A percentile compares a stretch with the other conserved stretches of the same genome.
Evolutionary conservation across 257 asterid species (phyloP).

Genomic region (Capsicum pubescens): DNA sequence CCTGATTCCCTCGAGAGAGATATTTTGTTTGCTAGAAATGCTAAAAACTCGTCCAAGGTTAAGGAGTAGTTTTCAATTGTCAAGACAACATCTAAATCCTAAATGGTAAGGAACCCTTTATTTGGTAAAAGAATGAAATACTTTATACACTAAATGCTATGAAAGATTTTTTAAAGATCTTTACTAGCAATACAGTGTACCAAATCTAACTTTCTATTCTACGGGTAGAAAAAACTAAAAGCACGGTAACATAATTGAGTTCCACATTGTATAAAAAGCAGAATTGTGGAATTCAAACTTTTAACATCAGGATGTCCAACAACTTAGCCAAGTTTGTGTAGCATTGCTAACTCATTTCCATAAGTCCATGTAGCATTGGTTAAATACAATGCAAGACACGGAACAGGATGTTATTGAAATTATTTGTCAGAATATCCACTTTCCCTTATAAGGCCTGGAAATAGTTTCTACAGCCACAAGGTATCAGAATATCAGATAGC

Average conservation of each 20-base stretch:
- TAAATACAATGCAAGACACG: background rate
- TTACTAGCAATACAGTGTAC: background rate
- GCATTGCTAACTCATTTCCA: background rate
- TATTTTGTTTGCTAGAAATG: background rate
- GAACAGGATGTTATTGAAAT: slow-evolving; percentile 9
- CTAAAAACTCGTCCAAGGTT: background rate
- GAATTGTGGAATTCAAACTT: background rate
- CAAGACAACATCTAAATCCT: background rate
- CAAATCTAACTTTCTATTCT: background rate
- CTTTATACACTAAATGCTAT: background rate
- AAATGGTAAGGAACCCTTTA: background rate
- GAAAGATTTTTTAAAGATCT: background rate
- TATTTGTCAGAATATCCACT: background rate
- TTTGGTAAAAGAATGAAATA: background rate
- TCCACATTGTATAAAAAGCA: background rate
- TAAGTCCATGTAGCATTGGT: slow-evolving; percentile 1
- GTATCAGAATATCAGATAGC: background rate
- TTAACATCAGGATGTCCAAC: background rate
- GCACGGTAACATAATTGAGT: background rate
- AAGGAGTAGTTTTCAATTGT: background rate
- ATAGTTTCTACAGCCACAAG: background rate
- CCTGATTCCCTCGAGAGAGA: background rate
- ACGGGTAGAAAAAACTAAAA: background rate
- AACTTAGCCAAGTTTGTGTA: background rate
- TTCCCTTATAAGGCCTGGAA: background rate